Base-by-base conservation (phyloP, 768 basidiomycete species). In the Xerocomus potaroensis region DNA sequence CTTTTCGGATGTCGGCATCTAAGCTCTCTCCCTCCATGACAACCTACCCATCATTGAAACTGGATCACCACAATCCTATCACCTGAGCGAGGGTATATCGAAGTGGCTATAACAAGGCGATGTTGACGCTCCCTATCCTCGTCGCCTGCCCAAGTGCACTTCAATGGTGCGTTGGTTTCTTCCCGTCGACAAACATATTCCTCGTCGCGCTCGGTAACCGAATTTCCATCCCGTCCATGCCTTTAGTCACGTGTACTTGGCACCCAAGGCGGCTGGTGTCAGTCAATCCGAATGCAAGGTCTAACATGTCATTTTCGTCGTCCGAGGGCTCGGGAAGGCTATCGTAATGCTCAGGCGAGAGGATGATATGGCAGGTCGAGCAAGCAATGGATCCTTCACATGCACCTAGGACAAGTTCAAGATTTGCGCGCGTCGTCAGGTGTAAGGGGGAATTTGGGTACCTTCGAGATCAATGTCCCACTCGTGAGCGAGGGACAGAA, bases 301-400 rank as follows among this genome's bases (percentile, higher is more conserved):
- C 95, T 31, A 99, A 78, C 91, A 94, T 93, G 58, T 92, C 94
- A 59, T 97, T 99, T 70, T 99, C 95, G 62, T 99, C 95, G 55
- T 98, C 95, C 45, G 88, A 88, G 4, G 95, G 94, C 60, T 98
- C 95, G 1, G 90, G 86, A 3, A 98, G 76, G 38, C 78, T 64
- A 65, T 97, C 90, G 63, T 93, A 97, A 50, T 83, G 75, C 59
- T 92, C 83, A 21, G 52, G 60, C 23, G 51, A 55, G 26, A 64
- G 56, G 15, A 99, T 91, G 46, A 98, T 80, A 64, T 99, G 95
- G 65, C 95, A 99, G 18, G 95, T 99, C 12, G 95, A 97, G 63
- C 95, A 99, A 14, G 95, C 95, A 39, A 96, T 80, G 1, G 92
- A 95, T 32, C 91, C 88, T 72, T 98, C 95, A 66, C 96, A 99